Conservation (phyloP, 2,329 filamentous ascomycete genomes). For the Claviceps monticola region DNA sequence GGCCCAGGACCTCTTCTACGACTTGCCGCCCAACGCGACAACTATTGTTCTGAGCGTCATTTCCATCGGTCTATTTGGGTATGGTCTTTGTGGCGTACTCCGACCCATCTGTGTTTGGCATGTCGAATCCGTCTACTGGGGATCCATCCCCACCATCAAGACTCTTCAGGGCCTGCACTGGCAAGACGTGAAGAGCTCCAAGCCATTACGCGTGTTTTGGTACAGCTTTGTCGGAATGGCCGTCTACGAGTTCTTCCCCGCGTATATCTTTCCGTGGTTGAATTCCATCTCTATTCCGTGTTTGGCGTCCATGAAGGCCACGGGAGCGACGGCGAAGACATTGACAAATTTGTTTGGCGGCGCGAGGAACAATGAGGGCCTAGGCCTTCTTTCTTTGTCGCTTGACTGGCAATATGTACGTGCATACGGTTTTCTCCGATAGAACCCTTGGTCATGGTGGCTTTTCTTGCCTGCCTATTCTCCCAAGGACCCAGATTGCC, state of each 20-base stretch:
- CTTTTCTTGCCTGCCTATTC: too few species aligned
- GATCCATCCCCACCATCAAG: slow-evolving; percentile 36
- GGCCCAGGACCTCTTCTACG: slow-evolving; percentile 37
- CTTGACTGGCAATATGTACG: slow-evolving; percentile 30
- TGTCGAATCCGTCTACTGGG: slow-evolving; percentile 43
- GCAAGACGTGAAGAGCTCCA: slow-evolving; percentile 33
- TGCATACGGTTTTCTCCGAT: too few species aligned
- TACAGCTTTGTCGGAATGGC: slow-evolving; percentile 34
- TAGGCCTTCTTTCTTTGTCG: slow-evolving; percentile 26
- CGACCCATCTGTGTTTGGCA: slow-evolving; percentile 42
- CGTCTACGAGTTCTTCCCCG: slow-evolving; percentile 37
- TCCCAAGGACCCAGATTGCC: too few species aligned
- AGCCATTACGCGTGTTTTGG: slow-evolving; percentile 38
- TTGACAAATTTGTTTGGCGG: slow-evolving; percentile 23
- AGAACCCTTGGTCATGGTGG: too few species aligned
- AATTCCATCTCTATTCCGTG: slow-evolving; percentile 41
- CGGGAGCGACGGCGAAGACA: background rate
- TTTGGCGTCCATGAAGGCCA: slow-evolving; percentile 30
- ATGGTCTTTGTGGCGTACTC: slow-evolving; percentile 37
- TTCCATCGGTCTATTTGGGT: slow-evolving; percentile 42
- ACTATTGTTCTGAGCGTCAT: slow-evolving; percentile 34
- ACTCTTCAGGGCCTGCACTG: slow-evolving; percentile 41
- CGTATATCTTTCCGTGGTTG: slow-evolving; percentile 41
- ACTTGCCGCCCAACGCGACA: slow-evolving; percentile 27
- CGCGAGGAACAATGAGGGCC: slow-evolving; percentile 21